phyloP scores from a whole-genome alignment of 345 rosid species.

The Pugionium dolabratum region DNA sequence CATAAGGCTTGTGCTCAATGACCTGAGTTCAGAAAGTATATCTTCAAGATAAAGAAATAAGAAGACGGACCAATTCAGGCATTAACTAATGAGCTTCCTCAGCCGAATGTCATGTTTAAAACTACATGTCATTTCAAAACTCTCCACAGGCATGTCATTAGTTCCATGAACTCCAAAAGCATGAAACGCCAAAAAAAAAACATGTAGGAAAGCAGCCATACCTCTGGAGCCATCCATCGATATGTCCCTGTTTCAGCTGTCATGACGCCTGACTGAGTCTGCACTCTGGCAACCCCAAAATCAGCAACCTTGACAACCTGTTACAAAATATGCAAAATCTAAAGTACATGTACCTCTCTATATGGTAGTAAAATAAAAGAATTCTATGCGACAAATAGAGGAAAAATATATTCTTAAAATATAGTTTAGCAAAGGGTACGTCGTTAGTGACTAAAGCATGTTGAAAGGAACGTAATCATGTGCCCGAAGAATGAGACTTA shows the following conservation, averaged over 20 bases:
- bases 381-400: neutral
- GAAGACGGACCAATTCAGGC: neutral
- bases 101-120: neutral
- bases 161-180: constrained; percentile 1
- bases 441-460: neutral
- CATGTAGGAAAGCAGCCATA: constrained; percentile 29
- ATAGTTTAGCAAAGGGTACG: neutral
- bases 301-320: constrained; percentile 98
- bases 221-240: constrained; percentile 99
- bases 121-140: neutral
- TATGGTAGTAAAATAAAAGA: neutral
- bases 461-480: neutral
- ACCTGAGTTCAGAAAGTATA: constrained; percentile 59
- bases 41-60: constrained; percentile 4
- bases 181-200: neutral
- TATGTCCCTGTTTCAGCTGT: constrained; percentile 99
- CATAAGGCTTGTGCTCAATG: constrained; percentile 88
- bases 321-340: constrained; percentile 2
- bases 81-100: neutral
- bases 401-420: neutral
- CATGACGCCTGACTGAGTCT: constrained; percentile 88
- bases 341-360: neutral
- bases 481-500: constrained; percentile 42
- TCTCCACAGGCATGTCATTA: neutral
- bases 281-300: constrained; percentile 98